Conservation (phyloP, 2,329 filamentous ascomycete genomes). For the Sphaerulina vaccinii region DNA sequence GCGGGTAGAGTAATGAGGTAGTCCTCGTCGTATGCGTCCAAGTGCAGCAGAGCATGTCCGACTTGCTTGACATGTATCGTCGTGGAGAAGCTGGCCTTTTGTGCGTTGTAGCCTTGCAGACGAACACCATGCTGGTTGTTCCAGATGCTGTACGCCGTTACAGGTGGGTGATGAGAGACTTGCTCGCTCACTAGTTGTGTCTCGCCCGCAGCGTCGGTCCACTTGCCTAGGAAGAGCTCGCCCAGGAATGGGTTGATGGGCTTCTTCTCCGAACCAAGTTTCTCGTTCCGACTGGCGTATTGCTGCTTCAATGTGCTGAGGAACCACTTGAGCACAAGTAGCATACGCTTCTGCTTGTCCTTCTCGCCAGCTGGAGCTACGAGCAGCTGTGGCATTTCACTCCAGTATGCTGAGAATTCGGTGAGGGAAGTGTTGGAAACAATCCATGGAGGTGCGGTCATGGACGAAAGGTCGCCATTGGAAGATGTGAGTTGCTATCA, state of each 20-base stretch:
- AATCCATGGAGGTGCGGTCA: constrained; percentile 58
- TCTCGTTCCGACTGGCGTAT: constrained; percentile 72
- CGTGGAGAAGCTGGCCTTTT: constrained; percentile 90
- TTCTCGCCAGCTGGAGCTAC: constrained; percentile 76
- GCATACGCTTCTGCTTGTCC: constrained; percentile 76
- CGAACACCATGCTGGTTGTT: constrained; percentile 79
- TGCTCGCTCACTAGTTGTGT: constrained; percentile 91
- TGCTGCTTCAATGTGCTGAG: constrained; percentile 89
- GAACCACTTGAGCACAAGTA: constrained; percentile 96
- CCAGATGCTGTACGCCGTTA: constrained; percentile 89
- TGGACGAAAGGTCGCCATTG: constrained; percentile 56
- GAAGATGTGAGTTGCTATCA: constrained; percentile 54
- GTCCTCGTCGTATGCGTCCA: constrained; percentile 66
- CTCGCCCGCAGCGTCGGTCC: constrained; percentile 77
- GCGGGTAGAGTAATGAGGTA: constrained; percentile 90
- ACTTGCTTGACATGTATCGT: constrained; percentile 82
- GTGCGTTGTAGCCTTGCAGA: constrained; percentile 83
- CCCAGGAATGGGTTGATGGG: constrained; percentile 94
- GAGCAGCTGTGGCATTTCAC: constrained; percentile 63
- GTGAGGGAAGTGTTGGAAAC: constrained; percentile 56
- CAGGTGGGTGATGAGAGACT: constrained; percentile 93
- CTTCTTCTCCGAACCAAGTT: constrained; percentile 91
- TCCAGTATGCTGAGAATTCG: constrained; percentile 59
- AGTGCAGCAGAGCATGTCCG: constrained; percentile 78
- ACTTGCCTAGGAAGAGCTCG: constrained; percentile 88